These are phyloP conservation scores for Apiotrichum porosum DNA, from an alignment of 1,284 basidiomycete species.

Conservation along the genomic window DNA sequence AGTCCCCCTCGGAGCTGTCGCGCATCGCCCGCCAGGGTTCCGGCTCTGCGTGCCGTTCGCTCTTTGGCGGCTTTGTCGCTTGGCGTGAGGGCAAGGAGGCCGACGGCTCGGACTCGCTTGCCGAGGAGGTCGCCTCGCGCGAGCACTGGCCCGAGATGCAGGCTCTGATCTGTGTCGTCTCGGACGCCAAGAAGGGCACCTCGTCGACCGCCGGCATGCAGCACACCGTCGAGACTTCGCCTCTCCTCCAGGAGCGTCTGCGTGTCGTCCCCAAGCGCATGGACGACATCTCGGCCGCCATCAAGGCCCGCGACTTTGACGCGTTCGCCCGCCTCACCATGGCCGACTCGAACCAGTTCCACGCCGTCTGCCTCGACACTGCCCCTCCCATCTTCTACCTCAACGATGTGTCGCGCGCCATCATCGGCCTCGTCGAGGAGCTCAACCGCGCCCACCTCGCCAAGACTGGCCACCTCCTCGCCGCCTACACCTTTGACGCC, in stretches of 20 bases:
- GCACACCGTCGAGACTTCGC: conserved; percentile 85
- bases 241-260: conserved; percentile 86
- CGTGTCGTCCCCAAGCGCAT: conserved; percentile 84
- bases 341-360: conserved; percentile 97
- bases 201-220: conserved; percentile 96
- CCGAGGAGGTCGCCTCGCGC: conserved; percentile 78
- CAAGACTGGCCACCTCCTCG: conserved; percentile 63
- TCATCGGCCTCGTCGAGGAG: conserved; percentile 84
- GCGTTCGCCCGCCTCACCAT: conserved; percentile 87
- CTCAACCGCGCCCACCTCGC: conserved; percentile 78
- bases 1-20: conserved; percentile 68
- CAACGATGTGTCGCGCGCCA: conserved; percentile 87
- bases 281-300: conserved; percentile 73
- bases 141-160: conserved; percentile 93
- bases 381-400: conserved; percentile 98
- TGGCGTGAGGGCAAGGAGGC: conserved; percentile 75
- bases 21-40: conserved; percentile 94
- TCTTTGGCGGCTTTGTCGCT: conserved; percentile 95
- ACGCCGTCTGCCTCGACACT: conserved; percentile 95
- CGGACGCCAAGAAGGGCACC: conserved; percentile 94
- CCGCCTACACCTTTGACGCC: conserved; percentile 97
- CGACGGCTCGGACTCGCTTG: conserved; percentile 80
- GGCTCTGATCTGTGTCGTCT: conserved; percentile 95
- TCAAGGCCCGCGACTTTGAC: conserved; percentile 76
- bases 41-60: conserved; percentile 93